Evolutionary conservation across 2,329 filamentous ascomycete species (phyloP).

Genomic region (Cladosporium halotolerans): DNA sequence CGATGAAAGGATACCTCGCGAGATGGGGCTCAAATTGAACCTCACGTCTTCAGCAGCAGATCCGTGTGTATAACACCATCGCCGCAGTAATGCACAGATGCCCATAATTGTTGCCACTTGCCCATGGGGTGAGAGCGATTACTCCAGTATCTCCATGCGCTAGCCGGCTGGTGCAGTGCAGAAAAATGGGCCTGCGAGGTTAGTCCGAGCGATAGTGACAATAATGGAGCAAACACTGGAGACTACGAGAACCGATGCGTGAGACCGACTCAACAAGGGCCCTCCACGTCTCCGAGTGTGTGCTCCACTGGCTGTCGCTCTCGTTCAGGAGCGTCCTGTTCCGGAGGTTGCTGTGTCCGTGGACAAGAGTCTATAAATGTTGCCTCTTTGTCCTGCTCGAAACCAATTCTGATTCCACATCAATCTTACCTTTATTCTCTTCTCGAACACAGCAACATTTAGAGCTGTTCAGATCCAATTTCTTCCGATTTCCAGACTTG

Average conservation of each 20-base stretch:
- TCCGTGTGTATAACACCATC: background rate
- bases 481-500: background rate
- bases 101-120: constrained; percentile 4
- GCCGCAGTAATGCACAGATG: background rate
- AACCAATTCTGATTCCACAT: background rate
- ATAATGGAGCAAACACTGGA: constrained; percentile 11
- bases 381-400: background rate
- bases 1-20: background rate
- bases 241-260: constrained; percentile 6
- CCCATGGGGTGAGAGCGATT: constrained; percentile 7
- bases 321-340: background rate
- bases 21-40: constrained; percentile 5
- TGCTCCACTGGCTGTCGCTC: background rate
- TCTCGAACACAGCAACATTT: background rate
- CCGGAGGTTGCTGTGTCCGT: background rate
- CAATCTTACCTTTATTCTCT: background rate
- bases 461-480: background rate
- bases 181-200: constrained; percentile 8
- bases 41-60: background rate
- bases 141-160: constrained; percentile 6
- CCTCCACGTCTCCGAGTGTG: constrained; percentile 1
- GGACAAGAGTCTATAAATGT: constrained; percentile 2
- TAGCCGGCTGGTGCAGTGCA: constrained; percentile 2
- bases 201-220: constrained; percentile 9
- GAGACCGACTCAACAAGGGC: constrained; percentile 1